A percentile compares a stretch with the other conserved stretches of the same genome.
Conservation (phyloP, 2,329 filamentous ascomycete species). For the Emmonsiellopsis sp. region DNA sequence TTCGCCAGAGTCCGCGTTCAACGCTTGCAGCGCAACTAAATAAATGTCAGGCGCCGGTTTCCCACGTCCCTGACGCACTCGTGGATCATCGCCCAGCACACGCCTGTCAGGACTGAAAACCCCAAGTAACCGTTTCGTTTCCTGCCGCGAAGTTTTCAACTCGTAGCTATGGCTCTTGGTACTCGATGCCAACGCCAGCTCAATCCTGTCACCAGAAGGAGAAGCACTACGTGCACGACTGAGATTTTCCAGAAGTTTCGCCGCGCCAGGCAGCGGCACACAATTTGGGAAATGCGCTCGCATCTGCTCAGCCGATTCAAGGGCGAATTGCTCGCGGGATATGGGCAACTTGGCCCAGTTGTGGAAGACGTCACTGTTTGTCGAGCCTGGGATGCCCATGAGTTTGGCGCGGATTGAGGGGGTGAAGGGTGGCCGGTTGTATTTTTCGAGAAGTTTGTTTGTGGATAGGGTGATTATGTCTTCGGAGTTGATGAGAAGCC, state of each 20-base stretch:
- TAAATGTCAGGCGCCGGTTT: slow-evolving; percentile 22
- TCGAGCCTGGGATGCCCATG: slow-evolving; percentile 18
- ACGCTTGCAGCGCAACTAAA: slow-evolving; percentile 15
- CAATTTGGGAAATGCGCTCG: slow-evolving; percentile 20
- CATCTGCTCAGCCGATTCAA: slow-evolving; percentile 22
- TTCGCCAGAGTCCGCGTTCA: slow-evolving; percentile 10
- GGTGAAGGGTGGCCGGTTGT: slow-evolving; percentile 12
- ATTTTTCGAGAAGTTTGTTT: slow-evolving; percentile 15
- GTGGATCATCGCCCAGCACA: slow-evolving; percentile 15
- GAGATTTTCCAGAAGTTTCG: slow-evolving; percentile 14
- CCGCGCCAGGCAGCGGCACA: slow-evolving; percentile 15
- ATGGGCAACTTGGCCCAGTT: slow-evolving; percentile 24
- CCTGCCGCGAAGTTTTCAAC: slow-evolving; percentile 15
- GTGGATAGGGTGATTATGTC: slow-evolving; percentile 20
- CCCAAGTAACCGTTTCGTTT: slow-evolving; percentile 14
- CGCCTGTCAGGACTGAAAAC: slow-evolving; percentile 11
- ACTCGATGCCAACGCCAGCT: slow-evolving; percentile 18
- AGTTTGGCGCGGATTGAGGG: slow-evolving; percentile 15
- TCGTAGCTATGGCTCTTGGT: slow-evolving; percentile 16
- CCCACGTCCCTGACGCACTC: slow-evolving; percentile 15
- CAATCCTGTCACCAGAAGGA: slow-evolving; percentile 10
- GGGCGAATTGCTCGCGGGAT: slow-evolving; percentile 21
- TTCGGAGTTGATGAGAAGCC: slow-evolving; percentile 27
- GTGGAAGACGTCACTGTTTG: slow-evolving; percentile 21
- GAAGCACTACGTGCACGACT: slow-evolving; percentile 8